phyloP scores from a whole-genome alignment of 2,329 filamentous ascomycete species.

The Talaromyces sp. region DNA sequence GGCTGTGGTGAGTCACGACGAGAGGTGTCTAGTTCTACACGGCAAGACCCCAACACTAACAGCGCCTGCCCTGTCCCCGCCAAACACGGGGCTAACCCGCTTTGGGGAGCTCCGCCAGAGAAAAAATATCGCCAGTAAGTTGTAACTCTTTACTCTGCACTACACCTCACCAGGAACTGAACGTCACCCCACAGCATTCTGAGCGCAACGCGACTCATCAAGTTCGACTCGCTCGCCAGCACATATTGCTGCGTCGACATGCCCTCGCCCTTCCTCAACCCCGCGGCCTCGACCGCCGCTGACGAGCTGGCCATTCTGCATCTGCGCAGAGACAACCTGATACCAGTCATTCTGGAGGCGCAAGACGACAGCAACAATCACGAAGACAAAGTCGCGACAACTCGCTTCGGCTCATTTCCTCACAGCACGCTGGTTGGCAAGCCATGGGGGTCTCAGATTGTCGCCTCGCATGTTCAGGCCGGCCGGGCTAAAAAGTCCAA shows the following conservation, averaged over 20 bases:
- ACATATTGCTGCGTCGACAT: conserved; percentile 16
- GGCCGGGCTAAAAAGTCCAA: conserved; percentile 51
- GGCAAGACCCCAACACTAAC: too few species aligned
- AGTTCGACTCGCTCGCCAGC: not conserved
- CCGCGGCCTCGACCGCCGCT: conserved; percentile 55
- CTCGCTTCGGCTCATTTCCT: conserved; percentile 85
- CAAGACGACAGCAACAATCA: conserved; percentile 61
- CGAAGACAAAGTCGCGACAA: conserved; percentile 78
- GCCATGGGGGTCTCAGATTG: conserved; percentile 87
- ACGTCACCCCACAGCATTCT: not conserved
- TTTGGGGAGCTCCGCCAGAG: conserved; percentile 4
- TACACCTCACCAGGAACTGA: too few species aligned
- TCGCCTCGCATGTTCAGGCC: conserved; percentile 82
- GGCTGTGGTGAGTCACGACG: not conserved
- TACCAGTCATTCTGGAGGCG: conserved; percentile 65
- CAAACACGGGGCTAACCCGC: not conserved
- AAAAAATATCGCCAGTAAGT: conserved; percentile 2
- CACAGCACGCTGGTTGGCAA: conserved; percentile 70
- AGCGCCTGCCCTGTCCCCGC: not conserved
- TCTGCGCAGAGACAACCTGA: conserved; percentile 77
- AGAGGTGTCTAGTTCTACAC: too few species aligned
- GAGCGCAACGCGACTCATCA: not conserved
- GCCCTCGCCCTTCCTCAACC: conserved; percentile 73
- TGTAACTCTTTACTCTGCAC: too few species aligned
- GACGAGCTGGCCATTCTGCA: conserved; percentile 76